Evolutionary conservation across 345 rosid genomes (phyloP).

Genomic region (Salix udensis): DNA sequence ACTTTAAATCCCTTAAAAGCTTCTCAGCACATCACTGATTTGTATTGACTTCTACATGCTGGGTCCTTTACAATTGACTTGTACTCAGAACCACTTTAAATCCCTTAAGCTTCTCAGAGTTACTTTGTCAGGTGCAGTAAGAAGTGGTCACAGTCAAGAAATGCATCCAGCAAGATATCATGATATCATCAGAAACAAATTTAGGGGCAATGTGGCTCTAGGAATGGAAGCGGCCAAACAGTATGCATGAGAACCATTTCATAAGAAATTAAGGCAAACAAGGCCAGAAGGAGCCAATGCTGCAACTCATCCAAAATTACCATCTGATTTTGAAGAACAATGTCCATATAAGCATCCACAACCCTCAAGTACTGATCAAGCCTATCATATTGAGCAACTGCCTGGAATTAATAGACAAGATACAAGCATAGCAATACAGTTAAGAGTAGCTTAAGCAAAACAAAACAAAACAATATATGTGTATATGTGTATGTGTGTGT

Average conservation of each 20-base stretch:
- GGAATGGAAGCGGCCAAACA: constrained; percentile 1
- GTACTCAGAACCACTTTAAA: background rate
- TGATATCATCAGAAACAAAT: constrained; percentile 9
- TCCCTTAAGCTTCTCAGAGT: background rate
- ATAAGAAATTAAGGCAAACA: constrained; percentile 1
- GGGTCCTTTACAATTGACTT: background rate
- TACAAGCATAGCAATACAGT: background rate
- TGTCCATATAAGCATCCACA: constrained; percentile 75
- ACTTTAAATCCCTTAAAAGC: background rate
- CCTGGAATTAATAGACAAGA: constrained; percentile 35
- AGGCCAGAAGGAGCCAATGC: background rate
- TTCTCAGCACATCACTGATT: background rate
- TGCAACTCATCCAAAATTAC: constrained; percentile 31
- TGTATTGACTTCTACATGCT: background rate
- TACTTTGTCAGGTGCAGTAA: background rate
- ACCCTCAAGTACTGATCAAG: constrained; percentile 68
- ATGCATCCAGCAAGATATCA: background rate
- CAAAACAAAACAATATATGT: too few relatives aligned
- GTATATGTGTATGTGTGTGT: too few relatives aligned
- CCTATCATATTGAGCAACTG: constrained; percentile 44
- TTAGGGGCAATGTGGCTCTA: too few relatives aligned
- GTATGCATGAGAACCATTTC: background rate
- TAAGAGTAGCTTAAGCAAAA: background rate
- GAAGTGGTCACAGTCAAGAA: background rate
- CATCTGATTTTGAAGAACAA: constrained; percentile 71